A percentile compares a stretch with the other conserved stretches of the same genome.
These are phyloP conservation scores for Stagonosporopsis vannaccii DNA, from an alignment of 2,329 filamentous ascomycete species.

Conservation along the genomic window DNA sequence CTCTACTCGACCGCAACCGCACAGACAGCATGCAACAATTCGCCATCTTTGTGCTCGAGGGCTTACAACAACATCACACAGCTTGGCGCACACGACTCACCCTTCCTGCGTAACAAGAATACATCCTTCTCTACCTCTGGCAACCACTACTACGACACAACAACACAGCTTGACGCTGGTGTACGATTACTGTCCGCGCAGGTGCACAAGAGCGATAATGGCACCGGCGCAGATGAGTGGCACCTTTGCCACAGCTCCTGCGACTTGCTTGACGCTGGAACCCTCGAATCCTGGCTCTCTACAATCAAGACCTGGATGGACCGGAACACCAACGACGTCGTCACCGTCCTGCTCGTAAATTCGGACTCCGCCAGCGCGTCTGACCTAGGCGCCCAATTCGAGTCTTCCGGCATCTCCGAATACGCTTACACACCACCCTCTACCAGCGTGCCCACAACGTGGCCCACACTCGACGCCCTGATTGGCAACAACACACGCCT, in stretches of 20 bases:
- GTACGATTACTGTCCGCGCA: conserved; percentile 75
- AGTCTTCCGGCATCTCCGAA: conserved; percentile 62
- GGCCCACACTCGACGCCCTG: conserved; percentile 76
- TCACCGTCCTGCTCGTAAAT: conserved; percentile 78
- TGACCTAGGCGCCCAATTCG: conserved; percentile 60
- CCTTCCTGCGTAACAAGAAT: conserved; percentile 71
- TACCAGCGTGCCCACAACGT: conserved; percentile 59
- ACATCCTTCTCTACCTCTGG: conserved; percentile 70
- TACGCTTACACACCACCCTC: conserved; percentile 61
- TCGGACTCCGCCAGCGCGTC: conserved; percentile 65
- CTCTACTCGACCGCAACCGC: conserved; percentile 39
- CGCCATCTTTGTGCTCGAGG: conserved; percentile 72
- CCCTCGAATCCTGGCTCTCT: conserved; percentile 68
- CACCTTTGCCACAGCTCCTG: conserved; percentile 76
- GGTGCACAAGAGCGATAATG: conserved; percentile 66
- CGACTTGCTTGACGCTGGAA: conserved; percentile 71
- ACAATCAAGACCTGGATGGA: conserved; percentile 74
- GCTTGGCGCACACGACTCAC: conserved; percentile 77
- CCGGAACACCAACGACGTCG: conserved; percentile 73
- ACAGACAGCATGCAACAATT: conserved; percentile 77
- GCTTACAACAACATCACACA: conserved; percentile 79
- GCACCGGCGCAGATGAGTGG: conserved; percentile 53
- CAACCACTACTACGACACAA: conserved; percentile 77
- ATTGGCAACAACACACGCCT: conserved; percentile 71
- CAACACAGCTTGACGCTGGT: conserved; percentile 72